Evolutionary conservation across 108 stramenopile species (phyloP).

Genomic region (Aurantiochytrium sp.): DNA sequence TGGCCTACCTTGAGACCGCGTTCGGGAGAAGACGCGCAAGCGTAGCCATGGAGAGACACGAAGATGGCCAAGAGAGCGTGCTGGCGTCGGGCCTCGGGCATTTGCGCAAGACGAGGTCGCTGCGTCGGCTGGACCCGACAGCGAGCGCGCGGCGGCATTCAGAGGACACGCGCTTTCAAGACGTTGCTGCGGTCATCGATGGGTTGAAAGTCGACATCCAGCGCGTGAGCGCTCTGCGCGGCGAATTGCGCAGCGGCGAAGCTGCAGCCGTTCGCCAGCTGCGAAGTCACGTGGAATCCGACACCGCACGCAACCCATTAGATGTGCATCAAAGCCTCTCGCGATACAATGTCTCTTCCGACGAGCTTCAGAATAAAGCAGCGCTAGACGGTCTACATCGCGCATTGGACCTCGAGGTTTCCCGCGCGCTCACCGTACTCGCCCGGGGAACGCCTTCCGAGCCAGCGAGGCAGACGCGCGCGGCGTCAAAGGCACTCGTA

Average conservation of each 20-base stretch:
- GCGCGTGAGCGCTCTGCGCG: neutral
- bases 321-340: neutral
- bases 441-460: neutral
- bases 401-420: neutral
- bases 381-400: neutral
- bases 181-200: too few species aligned
- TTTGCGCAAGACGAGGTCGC: neutral
- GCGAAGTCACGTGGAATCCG: neutral
- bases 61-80: neutral
- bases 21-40: too few species aligned
- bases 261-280: neutral
- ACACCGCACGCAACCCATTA: too few species aligned
- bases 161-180: too few species aligned
- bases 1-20: too few species aligned
- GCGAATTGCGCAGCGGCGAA: neutral
- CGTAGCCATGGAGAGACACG: neutral
- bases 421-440: neutral
- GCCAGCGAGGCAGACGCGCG: neutral
- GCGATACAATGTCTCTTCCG: neutral
- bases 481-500: neutral
- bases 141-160: neutral
- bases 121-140: neutral
- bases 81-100: neutral
- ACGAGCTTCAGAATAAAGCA: neutral
- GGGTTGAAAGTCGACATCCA: neutral